phyloP scores from a whole-genome alignment of 2,329 filamentous ascomycete species.

The Aotearoamyces nothofagi region DNA sequence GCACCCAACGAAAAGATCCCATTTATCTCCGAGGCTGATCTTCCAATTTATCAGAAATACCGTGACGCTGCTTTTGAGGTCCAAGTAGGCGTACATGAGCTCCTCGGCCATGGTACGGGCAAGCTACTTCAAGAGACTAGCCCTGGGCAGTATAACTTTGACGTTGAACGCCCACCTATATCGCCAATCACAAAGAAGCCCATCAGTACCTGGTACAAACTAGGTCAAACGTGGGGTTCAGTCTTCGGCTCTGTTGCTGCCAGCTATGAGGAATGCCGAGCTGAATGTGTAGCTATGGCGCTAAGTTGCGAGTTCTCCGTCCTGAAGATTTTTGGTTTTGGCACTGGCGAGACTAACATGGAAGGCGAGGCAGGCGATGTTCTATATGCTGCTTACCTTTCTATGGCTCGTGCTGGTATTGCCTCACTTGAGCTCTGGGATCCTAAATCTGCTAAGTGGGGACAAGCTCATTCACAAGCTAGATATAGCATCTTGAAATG shows the following conservation, averaged over 20 bases:
- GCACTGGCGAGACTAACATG: conserved; percentile 60
- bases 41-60: conserved; percentile 66
- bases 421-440: conserved; percentile 89
- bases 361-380: conserved; percentile 69
- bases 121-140: conserved; percentile 86
- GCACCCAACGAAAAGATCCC: conserved; percentile 84
- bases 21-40: conserved; percentile 68
- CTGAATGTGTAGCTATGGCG: conserved; percentile 87
- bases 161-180: conserved; percentile 63
- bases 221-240: conserved; percentile 85
- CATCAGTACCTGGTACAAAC: conserved; percentile 80
- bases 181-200: conserved; percentile 68
- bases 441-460: conserved; percentile 80
- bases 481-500: conserved; percentile 77
- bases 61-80: conserved; percentile 86
- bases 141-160: conserved; percentile 76
- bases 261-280: conserved; percentile 87
- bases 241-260: conserved; percentile 81
- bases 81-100: conserved; percentile 87
- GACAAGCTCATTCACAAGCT: conserved; percentile 82
- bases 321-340: conserved; percentile 83
- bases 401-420: conserved; percentile 89
- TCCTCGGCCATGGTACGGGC: conserved; percentile 78
- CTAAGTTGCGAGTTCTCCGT: conserved; percentile 80
- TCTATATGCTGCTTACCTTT: conserved; percentile 75